These are phyloP conservation scores for Lactifluus hygrophoroides DNA, from an alignment of 768 basidiomycete genomes.

Conservation along the genomic window DNA sequence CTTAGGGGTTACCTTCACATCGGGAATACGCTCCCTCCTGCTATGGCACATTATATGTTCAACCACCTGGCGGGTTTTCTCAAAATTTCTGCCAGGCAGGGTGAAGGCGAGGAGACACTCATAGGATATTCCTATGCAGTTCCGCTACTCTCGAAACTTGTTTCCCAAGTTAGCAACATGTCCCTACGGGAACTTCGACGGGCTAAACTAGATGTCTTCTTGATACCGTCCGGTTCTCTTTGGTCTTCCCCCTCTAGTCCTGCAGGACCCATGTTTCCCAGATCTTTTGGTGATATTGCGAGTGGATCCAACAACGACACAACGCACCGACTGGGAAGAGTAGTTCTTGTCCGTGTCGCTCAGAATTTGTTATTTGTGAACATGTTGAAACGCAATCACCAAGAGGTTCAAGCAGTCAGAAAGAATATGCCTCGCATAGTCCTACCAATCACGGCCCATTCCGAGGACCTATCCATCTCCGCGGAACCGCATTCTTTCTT, in stretches of 20 bases:
- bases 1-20: conserved; percentile 54
- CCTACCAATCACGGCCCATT: conserved; percentile 38
- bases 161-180: conserved; percentile 60
- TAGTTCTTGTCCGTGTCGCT: conserved; percentile 56
- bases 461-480: background rate
- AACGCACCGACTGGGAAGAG: conserved; percentile 38
- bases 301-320: conserved; percentile 23
- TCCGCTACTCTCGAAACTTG: conserved; percentile 51
- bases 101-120: conserved; percentile 37
- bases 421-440: conserved; percentile 56
- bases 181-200: conserved; percentile 63
- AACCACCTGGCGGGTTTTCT: conserved; percentile 65
- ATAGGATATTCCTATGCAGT: conserved; percentile 45
- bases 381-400: conserved; percentile 55
- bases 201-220: conserved; percentile 58
- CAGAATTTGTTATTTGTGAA: conserved; percentile 62
- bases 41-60: conserved; percentile 56
- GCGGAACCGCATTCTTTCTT: conserved; percentile 13
- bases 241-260: conserved; percentile 59
- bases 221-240: conserved; percentile 61
- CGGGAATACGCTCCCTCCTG: conserved; percentile 48
- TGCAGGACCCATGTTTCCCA: conserved; percentile 53
- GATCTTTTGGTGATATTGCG: conserved; percentile 32
- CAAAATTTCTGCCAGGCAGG: conserved; percentile 41
- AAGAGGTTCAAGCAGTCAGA: conserved; percentile 59